Percentiles rank a stretch among this genome's conserved stretches.
phyloP scores from a whole-genome alignment of 1,139 yeast genomes.

The Scheffersomyces stambukii region DNA sequence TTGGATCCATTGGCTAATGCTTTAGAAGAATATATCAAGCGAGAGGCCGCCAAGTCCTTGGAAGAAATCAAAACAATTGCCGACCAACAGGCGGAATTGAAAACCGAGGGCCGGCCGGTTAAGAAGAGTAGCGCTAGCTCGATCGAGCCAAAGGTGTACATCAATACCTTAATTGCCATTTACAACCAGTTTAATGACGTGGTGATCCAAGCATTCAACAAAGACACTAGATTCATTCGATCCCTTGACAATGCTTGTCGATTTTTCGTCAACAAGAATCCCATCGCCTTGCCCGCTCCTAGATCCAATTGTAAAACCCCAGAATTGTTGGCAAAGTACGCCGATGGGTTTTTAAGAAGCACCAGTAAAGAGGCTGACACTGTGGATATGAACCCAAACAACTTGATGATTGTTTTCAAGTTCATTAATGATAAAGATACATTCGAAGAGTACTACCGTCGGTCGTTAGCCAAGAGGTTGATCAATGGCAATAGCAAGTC shows the following conservation, averaged over 20 bases:
- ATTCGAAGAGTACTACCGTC: conserved; percentile 89
- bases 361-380: conserved; percentile 67
- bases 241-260: conserved; percentile 90
- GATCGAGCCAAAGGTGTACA: conserved; percentile 75
- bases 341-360: conserved; percentile 78
- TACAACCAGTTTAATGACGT: conserved; percentile 65
- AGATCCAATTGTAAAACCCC: conserved; percentile 65
- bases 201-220: conserved; percentile 66
- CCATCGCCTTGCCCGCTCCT: conserved; percentile 66
- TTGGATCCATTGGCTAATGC: conserved; percentile 72
- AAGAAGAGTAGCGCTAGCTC: conserved; percentile 20
- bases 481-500: conserved; percentile 82
- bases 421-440: conserved; percentile 93
- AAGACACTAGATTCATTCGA: conserved; percentile 75
- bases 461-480: conserved; percentile 82
- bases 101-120: conserved; percentile 14
- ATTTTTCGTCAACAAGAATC: conserved; percentile 75
- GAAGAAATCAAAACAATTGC: conserved; percentile 53
- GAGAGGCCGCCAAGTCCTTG: conserved; percentile 67
- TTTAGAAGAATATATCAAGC: conserved; percentile 70
- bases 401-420: conserved; percentile 82
- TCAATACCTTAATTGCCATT: conserved; percentile 69
- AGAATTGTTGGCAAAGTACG: conserved; percentile 83
- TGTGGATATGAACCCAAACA: conserved; percentile 73
- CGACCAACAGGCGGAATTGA: conserved; percentile 23